Evolutionary conservation across 208 protist species (phyloP), one percentile per base, ranked within the genome.

Genomic region (Balamuthia mandrillaris): DNA sequence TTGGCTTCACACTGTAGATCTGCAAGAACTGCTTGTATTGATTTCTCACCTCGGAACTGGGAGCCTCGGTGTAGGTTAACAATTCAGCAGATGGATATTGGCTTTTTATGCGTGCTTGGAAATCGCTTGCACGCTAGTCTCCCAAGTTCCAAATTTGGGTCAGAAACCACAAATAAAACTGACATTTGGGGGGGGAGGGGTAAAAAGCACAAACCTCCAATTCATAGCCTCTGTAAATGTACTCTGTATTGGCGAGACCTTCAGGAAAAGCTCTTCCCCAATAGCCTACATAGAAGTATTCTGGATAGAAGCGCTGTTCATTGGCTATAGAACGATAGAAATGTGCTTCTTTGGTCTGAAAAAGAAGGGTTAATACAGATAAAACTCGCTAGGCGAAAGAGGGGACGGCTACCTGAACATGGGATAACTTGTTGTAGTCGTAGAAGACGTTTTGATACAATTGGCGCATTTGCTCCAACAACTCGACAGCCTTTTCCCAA

Each of bases 271-370:
- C 89, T 47, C 81, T 56, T 3, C 89, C 89, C 63, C 75, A 91
- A 31, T 86, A 91, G 47, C 84, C 89, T 14, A 91, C 89, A 31
- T 35, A 77, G 72, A 91, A 91, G 37, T 91, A 91, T n/a, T 91
- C 89, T 10, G 83, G 74, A 24, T 88, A 88, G 78, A 91, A 91
- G 45, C 89, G 47, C 42, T 87, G 77, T 4, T 87, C 84, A 60
- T 60, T 66, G 24, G 88, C 88, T 10, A 91, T 85, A 42, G 84
- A 85, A 18, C 65, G 39, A 51, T 87, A 89, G 29, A 91, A 88
- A 1, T 65, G 70, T 3, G 89, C 87, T 49, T 91, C 54, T 3
- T 35, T 33, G 3, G 51, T n/a, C 81, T 86, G 63, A 54, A 75
- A 41, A 4, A 81, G 21, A 60, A 63, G 27, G 65, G 24, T 16